A percentile compares a stretch with the other conserved stretches of the same genome.
These are phyloP conservation scores for Aspergillus homomorphus DNA, from an alignment of 495 filamentous ascomycete genomes.

Conservation along the genomic window DNA sequence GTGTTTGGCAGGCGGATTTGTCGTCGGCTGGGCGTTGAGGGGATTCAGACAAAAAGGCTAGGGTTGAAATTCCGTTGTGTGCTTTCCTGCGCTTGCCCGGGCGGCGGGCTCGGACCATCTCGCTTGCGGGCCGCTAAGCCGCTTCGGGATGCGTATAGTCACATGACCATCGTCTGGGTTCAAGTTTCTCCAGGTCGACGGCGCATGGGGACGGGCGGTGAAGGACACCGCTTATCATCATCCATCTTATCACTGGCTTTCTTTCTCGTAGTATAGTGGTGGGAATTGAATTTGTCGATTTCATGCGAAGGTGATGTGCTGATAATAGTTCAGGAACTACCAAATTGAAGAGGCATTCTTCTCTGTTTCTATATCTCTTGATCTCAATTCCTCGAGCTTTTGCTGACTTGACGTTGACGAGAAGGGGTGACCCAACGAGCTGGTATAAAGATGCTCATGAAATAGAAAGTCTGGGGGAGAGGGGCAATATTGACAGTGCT, in stretches of 20 bases:
- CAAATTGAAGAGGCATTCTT: no score
- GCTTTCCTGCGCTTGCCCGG: constrained; percentile 31
- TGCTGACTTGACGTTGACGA: neutral
- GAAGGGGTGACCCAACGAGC: neutral
- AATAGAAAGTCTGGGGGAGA: no score
- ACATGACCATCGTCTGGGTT: no score
- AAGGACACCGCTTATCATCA: neutral
- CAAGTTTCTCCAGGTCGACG: neutral
- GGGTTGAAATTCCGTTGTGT: constrained; percentile 43
- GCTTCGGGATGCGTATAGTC: constrained; percentile 15
- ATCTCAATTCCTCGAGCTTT: neutral
- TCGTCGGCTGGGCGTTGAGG: constrained; percentile 42
- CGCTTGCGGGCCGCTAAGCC: constrained; percentile 36
- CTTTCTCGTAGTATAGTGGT: no score
- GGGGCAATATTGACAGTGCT: no score
- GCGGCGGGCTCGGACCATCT: constrained; percentile 33
- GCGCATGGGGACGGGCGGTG: neutral
- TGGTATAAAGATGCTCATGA: neutral
- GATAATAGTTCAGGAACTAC: neutral
- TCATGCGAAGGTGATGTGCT: neutral
- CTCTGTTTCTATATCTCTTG: neutral
- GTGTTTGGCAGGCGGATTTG: constrained; percentile 35
- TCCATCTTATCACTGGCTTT: neutral
- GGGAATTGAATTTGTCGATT: no score
- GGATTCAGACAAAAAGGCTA: constrained; percentile 30